Conservation (phyloP, 805 yeast genomes). For the Maudiozyma barnettii region DNA sequence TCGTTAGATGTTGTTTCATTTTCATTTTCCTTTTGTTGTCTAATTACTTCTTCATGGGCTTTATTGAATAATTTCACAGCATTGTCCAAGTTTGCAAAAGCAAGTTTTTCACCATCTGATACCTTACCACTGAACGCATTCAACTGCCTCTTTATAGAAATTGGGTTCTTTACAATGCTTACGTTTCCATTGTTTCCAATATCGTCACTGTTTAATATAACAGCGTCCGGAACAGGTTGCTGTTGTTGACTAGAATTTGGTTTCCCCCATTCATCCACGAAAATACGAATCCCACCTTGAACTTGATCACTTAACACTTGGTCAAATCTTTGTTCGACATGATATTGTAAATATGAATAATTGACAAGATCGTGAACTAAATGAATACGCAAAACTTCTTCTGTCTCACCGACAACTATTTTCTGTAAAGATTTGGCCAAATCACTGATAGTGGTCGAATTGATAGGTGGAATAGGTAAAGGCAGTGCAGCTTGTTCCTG, state of each 20-base stretch:
- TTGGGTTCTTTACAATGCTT: not conserved
- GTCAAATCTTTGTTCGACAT: slow-evolving; percentile 45
- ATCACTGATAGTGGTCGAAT: slow-evolving; percentile 20
- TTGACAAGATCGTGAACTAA: slow-evolving; percentile 61
- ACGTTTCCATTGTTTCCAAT: not conserved
- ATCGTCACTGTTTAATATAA: not conserved
- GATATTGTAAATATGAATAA: slow-evolving; percentile 33
- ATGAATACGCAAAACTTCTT: slow-evolving; percentile 51
- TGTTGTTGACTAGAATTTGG: slow-evolving; percentile 9
- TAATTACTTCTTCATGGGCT: slow-evolving; percentile 24
- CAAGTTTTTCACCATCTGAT: slow-evolving; percentile 79
- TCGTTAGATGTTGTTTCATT: slow-evolving; percentile 7
- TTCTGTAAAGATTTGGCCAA: slow-evolving; percentile 26
- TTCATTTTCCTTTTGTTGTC: slow-evolving; percentile 17
- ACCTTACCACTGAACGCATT: slow-evolving; percentile 67
- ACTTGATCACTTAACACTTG: slow-evolving; percentile 59
- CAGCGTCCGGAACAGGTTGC: not conserved
- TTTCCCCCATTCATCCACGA: slow-evolving; percentile 44
- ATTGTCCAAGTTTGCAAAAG: slow-evolving; percentile 76
- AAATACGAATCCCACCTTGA: slow-evolving; percentile 63
- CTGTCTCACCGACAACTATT: slow-evolving; percentile 31
- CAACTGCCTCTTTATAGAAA: slow-evolving; percentile 35
- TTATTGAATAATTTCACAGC: slow-evolving; percentile 40
- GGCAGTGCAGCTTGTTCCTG: slow-evolving; percentile 27
- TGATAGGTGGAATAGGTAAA: slow-evolving; percentile 21